Evolutionary conservation across 2,329 filamentous ascomycete species (phyloP), one percentile per base, ranked within the genome.

Genomic region (Neurospora crassa): DNA sequence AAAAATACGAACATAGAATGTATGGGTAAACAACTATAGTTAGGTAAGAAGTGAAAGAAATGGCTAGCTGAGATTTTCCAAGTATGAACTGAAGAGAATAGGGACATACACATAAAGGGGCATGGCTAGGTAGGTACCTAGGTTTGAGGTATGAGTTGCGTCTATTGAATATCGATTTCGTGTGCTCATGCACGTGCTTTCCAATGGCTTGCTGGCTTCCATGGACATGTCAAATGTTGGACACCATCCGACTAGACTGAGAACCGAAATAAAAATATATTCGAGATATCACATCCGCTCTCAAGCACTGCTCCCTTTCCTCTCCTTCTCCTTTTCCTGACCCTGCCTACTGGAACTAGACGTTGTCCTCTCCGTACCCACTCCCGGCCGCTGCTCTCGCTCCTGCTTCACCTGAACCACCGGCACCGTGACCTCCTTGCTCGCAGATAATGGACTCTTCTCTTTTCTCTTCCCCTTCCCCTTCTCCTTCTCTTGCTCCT

Each of bases 321-420:
- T n/a, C 8, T 16, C 40, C 14, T 45, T n/a, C n/a, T 10, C 67
- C 7, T 20, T n/a, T 41, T 43, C 40, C n/a, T 45, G 10, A 3
- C 7, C 69, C 5, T 67, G 40, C 29, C 12, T 16, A 37, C 24
- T 40, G 0, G 69, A 0, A 34, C 18, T 24, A 2, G 69, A 0
- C 24, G 8, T 45, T 45, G 43, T 29, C 47, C 18, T 34, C 45
- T 43, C 45, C 18, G 43, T 29, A 14, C 2, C 67, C 29, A 67
- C 16, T 5, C 16, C 69, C 20, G 11, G 12, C 40, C 29, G 40
- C 53, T 67, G 12, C 68, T 70, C 53, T 37, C 45, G 40, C 53
- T 71, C 43, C 68, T 67, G 34, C 68, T 71, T 71, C 47, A 67
- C 70, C 68, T 69, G 29, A 1, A 59, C 42, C 12, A 59, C 42